Percentiles rank a stretch among this genome's conserved stretches.
Conservation (phyloP, 192 early-diverging fungal species). For the Coemansia reversa region DNA sequence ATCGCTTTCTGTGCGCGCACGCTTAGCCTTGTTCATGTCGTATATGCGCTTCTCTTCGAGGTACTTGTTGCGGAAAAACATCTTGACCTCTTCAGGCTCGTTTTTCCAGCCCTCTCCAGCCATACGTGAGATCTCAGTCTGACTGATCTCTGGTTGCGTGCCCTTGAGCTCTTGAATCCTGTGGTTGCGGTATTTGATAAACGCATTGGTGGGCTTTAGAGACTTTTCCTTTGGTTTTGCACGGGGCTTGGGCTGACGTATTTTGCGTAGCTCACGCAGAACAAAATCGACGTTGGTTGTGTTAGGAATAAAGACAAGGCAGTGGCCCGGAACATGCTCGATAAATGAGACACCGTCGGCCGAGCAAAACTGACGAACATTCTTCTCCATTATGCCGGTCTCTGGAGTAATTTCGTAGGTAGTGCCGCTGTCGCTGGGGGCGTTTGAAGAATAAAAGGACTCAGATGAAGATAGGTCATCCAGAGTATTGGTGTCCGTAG, state of each 20-base stretch:
- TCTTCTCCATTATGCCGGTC: slow-evolving; percentile 30
- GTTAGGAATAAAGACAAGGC: slow-evolving; percentile 51
- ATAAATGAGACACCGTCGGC: slow-evolving; percentile 43
- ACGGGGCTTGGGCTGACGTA: slow-evolving; percentile 28
- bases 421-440: slow-evolving; percentile 6
- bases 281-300: slow-evolving; percentile 21
- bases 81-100: slow-evolving; percentile 38
- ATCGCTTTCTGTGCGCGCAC: slow-evolving; percentile 24
- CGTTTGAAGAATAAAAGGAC: slow-evolving; percentile 8
- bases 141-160: slow-evolving; percentile 44
- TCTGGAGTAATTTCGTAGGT: slow-evolving; percentile 22
- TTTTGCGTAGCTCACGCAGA: slow-evolving; percentile 37
- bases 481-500: neutral
- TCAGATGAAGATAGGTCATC: slow-evolving; percentile 6
- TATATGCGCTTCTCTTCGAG: slow-evolving; percentile 51
- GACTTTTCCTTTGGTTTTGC: slow-evolving; percentile 35
- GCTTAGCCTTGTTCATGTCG: slow-evolving; percentile 53
- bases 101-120: slow-evolving; percentile 47
- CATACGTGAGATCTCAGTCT: slow-evolving; percentile 54
- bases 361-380: slow-evolving; percentile 45
- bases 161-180: slow-evolving; percentile 48
- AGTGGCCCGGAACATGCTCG: slow-evolving; percentile 53
- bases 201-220: slow-evolving; percentile 48
- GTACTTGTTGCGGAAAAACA: slow-evolving; percentile 31
- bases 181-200: slow-evolving; percentile 54